phyloP scores from a whole-genome alignment of 164 flowering plant species.

The Umbilicus rupestris region DNA sequence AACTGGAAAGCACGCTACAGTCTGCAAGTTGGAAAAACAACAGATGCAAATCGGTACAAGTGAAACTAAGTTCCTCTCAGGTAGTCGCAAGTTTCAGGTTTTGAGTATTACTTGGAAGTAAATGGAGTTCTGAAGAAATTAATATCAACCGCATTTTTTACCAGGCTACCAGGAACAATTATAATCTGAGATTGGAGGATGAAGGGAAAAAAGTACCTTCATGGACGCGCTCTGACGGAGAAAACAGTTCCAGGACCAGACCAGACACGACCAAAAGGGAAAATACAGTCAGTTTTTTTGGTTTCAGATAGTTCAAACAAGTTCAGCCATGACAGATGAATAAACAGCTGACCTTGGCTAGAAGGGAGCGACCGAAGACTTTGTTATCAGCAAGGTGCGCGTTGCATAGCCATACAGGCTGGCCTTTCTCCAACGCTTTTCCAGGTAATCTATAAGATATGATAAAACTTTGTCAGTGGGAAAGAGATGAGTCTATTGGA shows the following conservation, averaged over 20 bases:
- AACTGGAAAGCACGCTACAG: conserved; percentile 83
- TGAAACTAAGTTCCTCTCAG: background rate
- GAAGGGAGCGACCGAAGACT: conserved; percentile 69
- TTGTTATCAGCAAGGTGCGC: conserved; percentile 73
- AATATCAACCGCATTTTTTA: too few species aligned
- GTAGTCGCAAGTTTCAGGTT: background rate
- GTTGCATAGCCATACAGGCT: conserved; percentile 64
- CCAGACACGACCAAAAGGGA: background rate
- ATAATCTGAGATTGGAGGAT: too few species aligned
- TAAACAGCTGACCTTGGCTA: conserved; percentile 56
- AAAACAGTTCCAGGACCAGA: background rate
- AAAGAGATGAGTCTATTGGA: background rate
- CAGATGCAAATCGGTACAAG: background rate
- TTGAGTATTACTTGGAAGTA: too few species aligned
- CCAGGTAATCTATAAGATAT: conserved; percentile 59
- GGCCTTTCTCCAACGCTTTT: conserved; percentile 43
- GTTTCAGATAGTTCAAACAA: background rate
- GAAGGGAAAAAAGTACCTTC: conserved; percentile 39
- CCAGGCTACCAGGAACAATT: too few species aligned
- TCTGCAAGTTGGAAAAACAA: conserved; percentile 34
- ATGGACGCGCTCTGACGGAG: conserved; percentile 69
- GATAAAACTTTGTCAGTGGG: background rate
- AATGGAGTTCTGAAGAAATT: too few species aligned
- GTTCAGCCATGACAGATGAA: background rate
- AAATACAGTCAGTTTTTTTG: background rate